Percentiles rank a stretch among this genome's conserved stretches.
phyloP scores from a whole-genome alignment of 2,329 filamentous ascomycete species.

The Fusarium albosuccineum region DNA sequence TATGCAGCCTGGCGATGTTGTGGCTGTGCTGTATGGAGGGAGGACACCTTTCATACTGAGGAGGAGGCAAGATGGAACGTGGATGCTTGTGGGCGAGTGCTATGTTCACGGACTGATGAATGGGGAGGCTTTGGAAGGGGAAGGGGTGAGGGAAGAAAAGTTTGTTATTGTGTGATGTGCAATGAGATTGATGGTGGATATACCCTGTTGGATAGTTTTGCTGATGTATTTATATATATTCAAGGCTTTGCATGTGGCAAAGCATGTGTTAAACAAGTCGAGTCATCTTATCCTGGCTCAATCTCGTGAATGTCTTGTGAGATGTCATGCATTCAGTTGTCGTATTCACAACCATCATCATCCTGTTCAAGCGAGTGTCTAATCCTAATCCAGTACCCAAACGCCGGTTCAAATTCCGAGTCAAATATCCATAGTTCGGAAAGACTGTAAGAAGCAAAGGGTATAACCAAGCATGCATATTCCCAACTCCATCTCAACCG shows the following conservation, averaged over 20 bases:
- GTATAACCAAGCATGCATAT: conserved; percentile 28
- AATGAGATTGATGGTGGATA: conserved; percentile 16
- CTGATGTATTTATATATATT: neutral
- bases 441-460: conserved; percentile 42
- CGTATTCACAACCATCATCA: neutral
- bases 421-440: conserved; percentile 18
- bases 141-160: conserved; percentile 44
- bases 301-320: neutral
- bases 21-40: conserved; percentile 52
- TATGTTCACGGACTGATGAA: conserved; percentile 55
- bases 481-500: neutral
- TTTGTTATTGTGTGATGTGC: conserved; percentile 48
- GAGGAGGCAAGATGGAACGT: conserved; percentile 25
- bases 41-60: conserved; percentile 51
- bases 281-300: too few relatives aligned
- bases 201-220: conserved; percentile 10
- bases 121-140: conserved; percentile 47
- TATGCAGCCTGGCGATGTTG: conserved; percentile 47
- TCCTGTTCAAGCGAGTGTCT: conserved; percentile 28
- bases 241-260: too few relatives aligned
- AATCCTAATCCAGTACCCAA: conserved; percentile 13
- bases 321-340: neutral
- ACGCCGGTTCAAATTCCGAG: conserved; percentile 27
- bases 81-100: conserved; percentile 52
- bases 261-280: too few relatives aligned